Percentiles rank a stretch among this genome's conserved stretches.
Evolutionary conservation across 2,329 filamentous ascomycete genomes (phyloP).

Genomic region (Graphilbum fragrans): DNA sequence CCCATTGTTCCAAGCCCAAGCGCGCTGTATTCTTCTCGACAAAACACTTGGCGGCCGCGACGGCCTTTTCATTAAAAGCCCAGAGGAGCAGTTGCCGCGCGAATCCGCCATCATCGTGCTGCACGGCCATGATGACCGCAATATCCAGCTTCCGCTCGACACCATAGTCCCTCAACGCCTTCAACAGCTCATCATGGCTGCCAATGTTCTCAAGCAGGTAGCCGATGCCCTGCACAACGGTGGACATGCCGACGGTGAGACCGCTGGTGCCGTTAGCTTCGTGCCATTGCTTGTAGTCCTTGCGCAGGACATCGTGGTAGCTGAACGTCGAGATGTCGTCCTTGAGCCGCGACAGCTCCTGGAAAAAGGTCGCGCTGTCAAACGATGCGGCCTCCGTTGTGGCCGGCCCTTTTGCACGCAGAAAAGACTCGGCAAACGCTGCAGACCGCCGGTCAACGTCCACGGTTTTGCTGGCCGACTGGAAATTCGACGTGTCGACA

Average conservation of each 20-base stretch:
- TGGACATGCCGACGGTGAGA: slow-evolving; percentile 53
- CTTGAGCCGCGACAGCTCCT: slow-evolving; percentile 51
- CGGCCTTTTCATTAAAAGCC: slow-evolving; percentile 39
- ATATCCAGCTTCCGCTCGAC: slow-evolving; percentile 48
- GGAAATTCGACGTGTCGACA: slow-evolving; percentile 59
- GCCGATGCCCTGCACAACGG: slow-evolving; percentile 47
- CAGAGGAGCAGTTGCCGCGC: slow-evolving; percentile 57
- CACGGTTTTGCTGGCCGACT: slow-evolving; percentile 51
- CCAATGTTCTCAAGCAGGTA: slow-evolving; percentile 46
- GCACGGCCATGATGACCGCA: slow-evolving; percentile 57
- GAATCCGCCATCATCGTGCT: slow-evolving; percentile 42
- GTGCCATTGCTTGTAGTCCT: slow-evolving; percentile 75
- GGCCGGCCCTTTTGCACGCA: slow-evolving; percentile 9
- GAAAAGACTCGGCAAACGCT: slow-evolving; percentile 41
- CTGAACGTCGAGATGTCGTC: slow-evolving; percentile 49
- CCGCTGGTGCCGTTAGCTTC: slow-evolving; percentile 16
- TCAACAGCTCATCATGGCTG: slow-evolving; percentile 30
- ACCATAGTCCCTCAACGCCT: slow-evolving; percentile 38
- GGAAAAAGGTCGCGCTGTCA: slow-evolving; percentile 42
- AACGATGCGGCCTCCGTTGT: slow-evolving; percentile 24
- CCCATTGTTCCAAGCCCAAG: slow-evolving; percentile 46
- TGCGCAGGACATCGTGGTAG: slow-evolving; percentile 58
- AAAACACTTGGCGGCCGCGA: slow-evolving; percentile 42
- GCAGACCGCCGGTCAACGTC: slow-evolving; percentile 46
- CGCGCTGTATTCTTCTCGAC: slow-evolving; percentile 26